phyloP scores from a whole-genome alignment of 345 rosid genomes.

The Rubroshorea leprosula region DNA sequence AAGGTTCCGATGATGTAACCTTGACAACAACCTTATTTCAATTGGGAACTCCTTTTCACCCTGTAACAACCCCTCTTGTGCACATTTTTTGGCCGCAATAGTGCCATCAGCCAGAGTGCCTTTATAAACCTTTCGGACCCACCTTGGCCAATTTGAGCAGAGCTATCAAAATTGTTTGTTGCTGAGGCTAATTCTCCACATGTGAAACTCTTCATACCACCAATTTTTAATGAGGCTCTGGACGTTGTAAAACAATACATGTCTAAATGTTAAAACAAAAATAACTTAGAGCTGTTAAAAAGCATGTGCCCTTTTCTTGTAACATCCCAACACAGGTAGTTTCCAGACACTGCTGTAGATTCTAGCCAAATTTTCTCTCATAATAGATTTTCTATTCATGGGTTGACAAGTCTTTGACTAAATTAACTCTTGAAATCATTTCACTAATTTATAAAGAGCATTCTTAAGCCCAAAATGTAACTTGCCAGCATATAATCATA shows the following conservation, averaged over 20 bases:
- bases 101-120: conserved; percentile 62
- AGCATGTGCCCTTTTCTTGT: too few species aligned
- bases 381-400: too few species aligned
- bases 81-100: conserved; percentile 89
- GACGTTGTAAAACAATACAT: conserved; percentile 38
- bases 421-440: too few species aligned
- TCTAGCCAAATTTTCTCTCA: too few species aligned
- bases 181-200: conserved; percentile 65
- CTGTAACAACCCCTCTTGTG: conserved; percentile 83
- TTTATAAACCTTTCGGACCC: conserved; percentile 92
- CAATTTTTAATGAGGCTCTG: conserved; percentile 55
- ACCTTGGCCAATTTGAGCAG: conserved; percentile 82
- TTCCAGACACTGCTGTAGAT: too few species aligned
- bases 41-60: conserved; percentile 90
- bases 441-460: too few species aligned
- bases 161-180: conserved; percentile 53
- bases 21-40: conserved; percentile 80
- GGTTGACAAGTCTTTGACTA: too few species aligned
- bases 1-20: conserved; percentile 91
- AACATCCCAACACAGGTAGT: too few species aligned
- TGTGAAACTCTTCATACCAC: conserved; percentile 70
- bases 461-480: too few species aligned
- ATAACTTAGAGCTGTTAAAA: background rate
- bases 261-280: conserved; percentile 14
- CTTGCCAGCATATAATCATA: too few species aligned